phyloP scores from a whole-genome alignment of 768 basidiomycete species.

The Boletales sp. region DNA sequence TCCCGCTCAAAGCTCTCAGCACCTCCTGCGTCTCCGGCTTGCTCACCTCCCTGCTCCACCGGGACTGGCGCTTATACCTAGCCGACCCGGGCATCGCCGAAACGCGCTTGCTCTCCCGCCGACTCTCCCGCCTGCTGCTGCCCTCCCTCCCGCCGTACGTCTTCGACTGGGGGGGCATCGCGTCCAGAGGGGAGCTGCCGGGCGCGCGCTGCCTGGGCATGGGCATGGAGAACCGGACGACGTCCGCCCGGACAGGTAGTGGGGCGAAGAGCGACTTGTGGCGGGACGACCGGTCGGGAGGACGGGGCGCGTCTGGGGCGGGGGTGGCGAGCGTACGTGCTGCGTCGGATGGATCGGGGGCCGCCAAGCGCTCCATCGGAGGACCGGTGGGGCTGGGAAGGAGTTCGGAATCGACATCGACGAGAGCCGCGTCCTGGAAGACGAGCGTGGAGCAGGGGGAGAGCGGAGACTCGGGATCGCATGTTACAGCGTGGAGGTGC shows the following conservation, averaged over 20 bases:
- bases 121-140: neutral
- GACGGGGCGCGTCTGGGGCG: too few species aligned
- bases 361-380: too few species aligned
- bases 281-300: neutral
- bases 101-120: neutral
- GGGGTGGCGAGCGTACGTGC: too few species aligned
- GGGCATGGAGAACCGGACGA: conserved; percentile 20
- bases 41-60: conserved; percentile 16
- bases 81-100: neutral
- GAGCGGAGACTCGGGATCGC: neutral
- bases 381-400: too few species aligned
- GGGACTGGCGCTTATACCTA: conserved; percentile 11
- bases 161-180: too few species aligned
- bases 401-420: too few species aligned
- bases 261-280: conserved; percentile 12
- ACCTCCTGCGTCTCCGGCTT: conserved; percentile 23
- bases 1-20: conserved; percentile 7
- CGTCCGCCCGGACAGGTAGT: conserved; percentile 5
- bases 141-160: neutral
- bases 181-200: too few species aligned
- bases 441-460: conserved; percentile 18
- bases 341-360: too few species aligned
- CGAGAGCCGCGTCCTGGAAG: neutral
- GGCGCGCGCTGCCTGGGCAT: too few species aligned
- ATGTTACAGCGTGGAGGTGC: neutral